phyloP scores from a whole-genome alignment of 1,139 yeast species.

The Geotrichum citri-aurantii region DNA sequence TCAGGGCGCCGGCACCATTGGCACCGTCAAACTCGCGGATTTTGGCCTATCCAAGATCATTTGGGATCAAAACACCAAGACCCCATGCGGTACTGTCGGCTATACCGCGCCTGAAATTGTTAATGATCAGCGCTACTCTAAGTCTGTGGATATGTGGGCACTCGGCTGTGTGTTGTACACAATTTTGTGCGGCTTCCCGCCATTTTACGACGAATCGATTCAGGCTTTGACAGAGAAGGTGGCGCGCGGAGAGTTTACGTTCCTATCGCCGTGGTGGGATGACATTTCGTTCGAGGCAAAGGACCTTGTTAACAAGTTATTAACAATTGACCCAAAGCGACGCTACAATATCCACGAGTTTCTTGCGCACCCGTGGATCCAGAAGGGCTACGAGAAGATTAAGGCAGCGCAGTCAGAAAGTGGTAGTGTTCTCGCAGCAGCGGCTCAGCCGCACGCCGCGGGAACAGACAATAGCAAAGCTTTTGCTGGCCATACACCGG shows the following conservation, averaged over 20 bases:
- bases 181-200: slow-evolving; percentile 90
- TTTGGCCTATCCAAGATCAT: slow-evolving; percentile 88
- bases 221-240: slow-evolving; percentile 77
- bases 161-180: slow-evolving; percentile 90
- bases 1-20: slow-evolving; percentile 87
- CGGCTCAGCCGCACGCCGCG: neutral
- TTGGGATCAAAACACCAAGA: slow-evolving; percentile 60
- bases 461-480: slow-evolving; percentile 10
- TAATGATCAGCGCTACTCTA: slow-evolving; percentile 75
- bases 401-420: neutral
- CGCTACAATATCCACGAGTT: slow-evolving; percentile 77
- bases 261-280: slow-evolving; percentile 96
- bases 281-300: slow-evolving; percentile 79
- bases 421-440: neutral
- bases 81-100: slow-evolving; percentile 89
- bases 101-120: slow-evolving; percentile 95
- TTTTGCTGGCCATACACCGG: slow-evolving; percentile 23
- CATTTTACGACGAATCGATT: slow-evolving; percentile 85
- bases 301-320: slow-evolving; percentile 62
- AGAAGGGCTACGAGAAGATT: slow-evolving; percentile 28
- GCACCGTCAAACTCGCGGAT: slow-evolving; percentile 80
- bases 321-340: slow-evolving; percentile 75
- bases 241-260: slow-evolving; percentile 74
- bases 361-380: slow-evolving; percentile 81
- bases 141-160: slow-evolving; percentile 95